Evolutionary conservation across 345 rosid species (phyloP), one percentile per base, ranked within the genome.

Genomic region (Diplotaxis tenuifolia): DNA sequence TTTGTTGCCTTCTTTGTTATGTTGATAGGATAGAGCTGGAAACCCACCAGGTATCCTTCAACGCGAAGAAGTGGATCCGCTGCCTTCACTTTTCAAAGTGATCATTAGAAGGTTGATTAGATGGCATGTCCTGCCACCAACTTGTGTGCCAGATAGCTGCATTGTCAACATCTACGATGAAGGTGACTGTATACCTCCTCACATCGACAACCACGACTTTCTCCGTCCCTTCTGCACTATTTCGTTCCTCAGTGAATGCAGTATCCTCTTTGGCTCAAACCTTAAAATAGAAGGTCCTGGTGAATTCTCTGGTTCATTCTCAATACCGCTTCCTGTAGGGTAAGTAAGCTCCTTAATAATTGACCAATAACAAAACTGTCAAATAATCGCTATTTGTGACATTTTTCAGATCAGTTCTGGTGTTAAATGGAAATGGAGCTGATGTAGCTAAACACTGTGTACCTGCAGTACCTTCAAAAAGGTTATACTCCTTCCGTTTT

Each of bases 131-230:
- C 56, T 86, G 67, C 90, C 90, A 29, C 84, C 88, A 16, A 72
- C 80, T 36, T 86, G 90, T 74, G 77, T 86, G 6, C 93, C 93
- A 0, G 79, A 88, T 68, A 86, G 89, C 59, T 88, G 90, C 80
- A 88, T 88, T 29, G 93, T 88, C 23, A 88, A 88, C 60, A 84
- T 88, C 63, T 88, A 88, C 22, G 84, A 82, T 0, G 90, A 88
- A 82, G 90, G 89, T 38, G 89, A 88, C 66, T 86, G 90, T 73
- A 86, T 86, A 82, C 93, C 89, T 62, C 93, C 90, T 7, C 93
- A 88, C 56, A 86, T 86, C 9, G 87, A 88, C 65, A 86, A 84
- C 71, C 89, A 84, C 4, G 90, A 88, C 73, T 88, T 88, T 62
- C 68, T 84, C 19, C 81, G 93, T 36, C 93, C 92, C 3, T 88